Evolutionary conservation across 345 rosid species (phyloP).

Genomic region (Erysimum cheiranthoides): DNA sequence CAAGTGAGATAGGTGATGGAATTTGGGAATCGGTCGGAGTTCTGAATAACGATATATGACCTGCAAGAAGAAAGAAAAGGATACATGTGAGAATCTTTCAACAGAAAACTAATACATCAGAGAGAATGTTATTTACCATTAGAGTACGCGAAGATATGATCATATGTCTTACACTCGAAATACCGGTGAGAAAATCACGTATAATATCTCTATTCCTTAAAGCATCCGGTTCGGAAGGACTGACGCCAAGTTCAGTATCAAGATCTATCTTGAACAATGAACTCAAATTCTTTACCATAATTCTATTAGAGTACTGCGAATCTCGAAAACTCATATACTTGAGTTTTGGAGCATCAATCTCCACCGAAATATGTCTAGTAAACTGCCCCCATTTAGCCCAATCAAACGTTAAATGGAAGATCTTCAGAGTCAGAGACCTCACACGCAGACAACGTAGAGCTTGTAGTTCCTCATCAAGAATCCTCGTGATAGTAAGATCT

Average conservation of each 20-base stretch:
- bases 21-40: neutral
- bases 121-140: neutral
- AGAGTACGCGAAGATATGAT: neutral
- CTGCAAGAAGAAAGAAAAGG: neutral
- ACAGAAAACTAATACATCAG: neutral
- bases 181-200: neutral
- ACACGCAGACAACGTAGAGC: neutral
- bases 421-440: slow-evolving; percentile 9
- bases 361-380: neutral
- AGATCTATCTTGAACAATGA: slow-evolving; percentile 11
- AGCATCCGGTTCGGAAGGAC: neutral
- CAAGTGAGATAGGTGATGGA: neutral
- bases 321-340: neutral
- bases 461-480: neutral
- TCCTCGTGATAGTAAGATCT: neutral
- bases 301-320: neutral
- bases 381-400: neutral
- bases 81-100: neutral
- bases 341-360: slow-evolving; percentile 19
- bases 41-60: neutral
- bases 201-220: neutral
- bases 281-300: slow-evolving; percentile 1
- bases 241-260: neutral
- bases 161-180: slow-evolving; percentile 15
- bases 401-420: neutral